Evolutionary conservation across 129 eudicot species (phyloP).

Genomic region (Pseudognaphalium luteoalbum): DNA sequence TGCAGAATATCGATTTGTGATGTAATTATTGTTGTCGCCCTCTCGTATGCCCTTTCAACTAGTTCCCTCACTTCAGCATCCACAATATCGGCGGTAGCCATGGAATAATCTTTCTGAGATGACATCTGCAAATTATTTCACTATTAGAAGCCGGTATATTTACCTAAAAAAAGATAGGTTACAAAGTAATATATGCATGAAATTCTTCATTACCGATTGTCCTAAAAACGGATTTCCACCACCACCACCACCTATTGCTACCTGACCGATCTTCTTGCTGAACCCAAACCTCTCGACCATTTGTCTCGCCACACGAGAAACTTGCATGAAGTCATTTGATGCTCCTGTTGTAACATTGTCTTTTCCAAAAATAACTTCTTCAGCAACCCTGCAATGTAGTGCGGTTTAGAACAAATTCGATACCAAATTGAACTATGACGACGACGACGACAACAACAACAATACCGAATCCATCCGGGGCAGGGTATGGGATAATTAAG

Average conservation of each 20-base stretch:
- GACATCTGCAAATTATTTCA: slow-evolving; percentile 68
- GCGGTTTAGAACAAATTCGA: not conserved
- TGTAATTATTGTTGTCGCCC: slow-evolving; percentile 74
- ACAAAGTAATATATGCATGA: not conserved
- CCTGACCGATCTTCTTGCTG: slow-evolving; percentile 95
- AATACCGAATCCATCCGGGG: too few species aligned
- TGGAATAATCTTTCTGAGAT: slow-evolving; percentile 94
- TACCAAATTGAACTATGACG: not conserved
- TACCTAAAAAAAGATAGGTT: not conserved
- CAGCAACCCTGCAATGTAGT: slow-evolving; percentile 64
- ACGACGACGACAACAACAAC: too few species aligned
- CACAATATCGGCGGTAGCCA: slow-evolving; percentile 97
- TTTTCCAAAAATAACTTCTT: slow-evolving; percentile 87
- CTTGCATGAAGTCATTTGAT: slow-evolving; percentile 97
- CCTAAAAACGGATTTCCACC: slow-evolving; percentile 98
- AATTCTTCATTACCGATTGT: slow-evolving; percentile 55
- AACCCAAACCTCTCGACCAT: slow-evolving; percentile 98
- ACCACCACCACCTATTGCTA: slow-evolving; percentile 90
- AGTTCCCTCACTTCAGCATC: slow-evolving; percentile 92
- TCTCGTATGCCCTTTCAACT: slow-evolving; percentile 72
- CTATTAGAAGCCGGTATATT: not conserved
- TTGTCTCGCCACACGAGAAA: slow-evolving; percentile 92
- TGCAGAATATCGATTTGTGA: slow-evolving; percentile 90
- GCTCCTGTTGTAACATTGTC: slow-evolving; percentile 95
- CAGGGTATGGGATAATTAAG: too few species aligned